phyloP scores from a whole-genome alignment of 2,329 filamentous ascomycete species.

The Aspergillus sp. region DNA sequence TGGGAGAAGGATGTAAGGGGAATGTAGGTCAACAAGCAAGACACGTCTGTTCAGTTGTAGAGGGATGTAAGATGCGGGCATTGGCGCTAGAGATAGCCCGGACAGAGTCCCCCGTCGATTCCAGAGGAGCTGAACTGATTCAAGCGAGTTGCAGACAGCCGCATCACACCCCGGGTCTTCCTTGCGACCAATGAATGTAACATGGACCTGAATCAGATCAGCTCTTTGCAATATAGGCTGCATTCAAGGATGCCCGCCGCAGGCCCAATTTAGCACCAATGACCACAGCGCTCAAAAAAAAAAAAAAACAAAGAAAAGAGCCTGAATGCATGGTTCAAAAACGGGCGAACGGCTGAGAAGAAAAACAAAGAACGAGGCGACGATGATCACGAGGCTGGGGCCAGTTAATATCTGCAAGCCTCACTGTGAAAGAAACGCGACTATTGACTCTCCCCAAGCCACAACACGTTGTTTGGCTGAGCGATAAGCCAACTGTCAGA shows the following conservation, averaged over 20 bases:
- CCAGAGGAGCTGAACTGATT: not conserved
- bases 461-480: constrained; percentile 16
- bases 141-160: not conserved
- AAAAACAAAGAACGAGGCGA: constrained; percentile 2
- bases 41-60: too few relatives aligned
- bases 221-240: too few relatives aligned
- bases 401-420: constrained; percentile 13
- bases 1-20: not conserved
- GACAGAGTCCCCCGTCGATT: not conserved
- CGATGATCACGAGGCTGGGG: constrained; percentile 11
- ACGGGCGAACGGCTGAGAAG: not conserved
- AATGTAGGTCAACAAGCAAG: not conserved
- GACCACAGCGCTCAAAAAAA: not conserved
- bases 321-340: not conserved
- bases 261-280: too few relatives aligned
- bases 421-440: constrained; percentile 5
- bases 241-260: too few relatives aligned
- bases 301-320: not conserved
- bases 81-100: too few relatives aligned
- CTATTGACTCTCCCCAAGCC: constrained; percentile 16
- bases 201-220: not conserved
- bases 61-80: too few relatives aligned
- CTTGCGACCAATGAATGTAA: not conserved
- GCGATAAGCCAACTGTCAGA: constrained; percentile 6
- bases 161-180: not conserved